Percentiles rank a stretch among this genome's conserved stretches.
Evolutionary conservation across 495 filamentous ascomycete genomes (phyloP).

Genomic region (Aspergillus haitiensis): DNA sequence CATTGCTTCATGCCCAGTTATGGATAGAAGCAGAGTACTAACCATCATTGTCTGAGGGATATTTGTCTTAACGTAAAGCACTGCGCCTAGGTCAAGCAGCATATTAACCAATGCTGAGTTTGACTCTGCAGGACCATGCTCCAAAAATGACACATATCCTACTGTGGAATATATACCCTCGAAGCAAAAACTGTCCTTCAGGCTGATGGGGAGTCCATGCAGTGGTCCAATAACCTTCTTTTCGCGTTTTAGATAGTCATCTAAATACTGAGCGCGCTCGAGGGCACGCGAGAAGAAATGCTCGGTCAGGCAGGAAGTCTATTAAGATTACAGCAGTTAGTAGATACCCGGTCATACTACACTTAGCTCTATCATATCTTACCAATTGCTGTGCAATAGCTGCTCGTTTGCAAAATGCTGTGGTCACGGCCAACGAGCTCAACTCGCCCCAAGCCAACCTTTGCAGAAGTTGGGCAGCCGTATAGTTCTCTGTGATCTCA

Average conservation of each 20-base stretch:
- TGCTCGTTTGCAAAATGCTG: constrained; percentile 50
- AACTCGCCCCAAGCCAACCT: constrained; percentile 28
- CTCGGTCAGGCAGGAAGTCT: constrained; percentile 47
- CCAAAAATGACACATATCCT: constrained; percentile 49
- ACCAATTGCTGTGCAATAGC: constrained; percentile 35
- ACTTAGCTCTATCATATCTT: constrained; percentile 11
- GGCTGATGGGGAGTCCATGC: constrained; percentile 61
- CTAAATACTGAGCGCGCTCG: constrained; percentile 43
- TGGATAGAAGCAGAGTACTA: neutral
- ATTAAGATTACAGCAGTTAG: neutral
- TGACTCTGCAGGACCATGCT: constrained; percentile 40
- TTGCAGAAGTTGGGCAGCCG: constrained; percentile 46
- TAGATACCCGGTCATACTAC: too few species aligned
- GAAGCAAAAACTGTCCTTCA: constrained; percentile 63
- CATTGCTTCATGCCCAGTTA: neutral
- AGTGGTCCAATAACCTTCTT: constrained; percentile 55
- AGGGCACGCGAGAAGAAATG: constrained; percentile 42
- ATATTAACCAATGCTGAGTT: constrained; percentile 45
- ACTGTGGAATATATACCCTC: constrained; percentile 42
- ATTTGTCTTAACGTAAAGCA: constrained; percentile 63
- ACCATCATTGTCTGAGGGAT: constrained; percentile 53
- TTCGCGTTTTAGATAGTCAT: constrained; percentile 37
- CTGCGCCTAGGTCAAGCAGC: constrained; percentile 39
- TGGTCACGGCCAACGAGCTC: constrained; percentile 45
- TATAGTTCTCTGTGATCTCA: constrained; percentile 51